Evolutionary conservation across 768 basidiomycete genomes (phyloP).

Genomic region (Asterophora lycoperdoides): DNA sequence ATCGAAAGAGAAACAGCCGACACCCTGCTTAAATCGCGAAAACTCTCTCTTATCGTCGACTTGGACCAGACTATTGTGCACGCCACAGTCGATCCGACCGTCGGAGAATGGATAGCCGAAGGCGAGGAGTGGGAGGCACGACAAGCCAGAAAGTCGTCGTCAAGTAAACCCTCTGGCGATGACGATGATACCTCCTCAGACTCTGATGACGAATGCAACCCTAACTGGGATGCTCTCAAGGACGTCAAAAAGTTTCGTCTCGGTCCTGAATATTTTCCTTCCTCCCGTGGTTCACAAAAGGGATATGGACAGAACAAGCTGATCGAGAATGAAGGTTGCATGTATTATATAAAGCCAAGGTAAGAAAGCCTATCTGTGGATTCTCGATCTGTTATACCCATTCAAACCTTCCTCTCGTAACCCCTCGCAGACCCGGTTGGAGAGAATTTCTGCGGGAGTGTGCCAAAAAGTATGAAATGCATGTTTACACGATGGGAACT

Average conservation of each 20-base stretch:
- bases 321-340: slow-evolving; percentile 77
- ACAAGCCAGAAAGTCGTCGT: slow-evolving; percentile 39
- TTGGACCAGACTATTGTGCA: slow-evolving; percentile 99
- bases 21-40: slow-evolving; percentile 68
- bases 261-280: slow-evolving; percentile 69
- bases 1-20: slow-evolving; percentile 82
- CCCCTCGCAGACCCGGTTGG: slow-evolving; percentile 66
- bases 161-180: slow-evolving; percentile 31
- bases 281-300: slow-evolving; percentile 33
- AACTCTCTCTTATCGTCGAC: slow-evolving; percentile 94
- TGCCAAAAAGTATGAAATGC: slow-evolving; percentile 90
- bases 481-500: slow-evolving; percentile 99
- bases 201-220: slow-evolving; percentile 68
- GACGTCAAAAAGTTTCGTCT: slow-evolving; percentile 90
- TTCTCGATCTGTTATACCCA: not conserved
- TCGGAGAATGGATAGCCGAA: slow-evolving; percentile 93
- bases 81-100: slow-evolving; percentile 97
- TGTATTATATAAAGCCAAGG: slow-evolving; percentile 99
- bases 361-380: slow-evolving; percentile 32
- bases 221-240: slow-evolving; percentile 88
- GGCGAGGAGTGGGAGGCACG: slow-evolving; percentile 76
- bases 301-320: slow-evolving; percentile 58
- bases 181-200: slow-evolving; percentile 38
- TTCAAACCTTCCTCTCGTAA: too few relatives aligned
- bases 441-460: slow-evolving; percentile 68